Base-by-base conservation (phyloP, 306 rosid genomes). In the Luffa acutangula region DNA sequence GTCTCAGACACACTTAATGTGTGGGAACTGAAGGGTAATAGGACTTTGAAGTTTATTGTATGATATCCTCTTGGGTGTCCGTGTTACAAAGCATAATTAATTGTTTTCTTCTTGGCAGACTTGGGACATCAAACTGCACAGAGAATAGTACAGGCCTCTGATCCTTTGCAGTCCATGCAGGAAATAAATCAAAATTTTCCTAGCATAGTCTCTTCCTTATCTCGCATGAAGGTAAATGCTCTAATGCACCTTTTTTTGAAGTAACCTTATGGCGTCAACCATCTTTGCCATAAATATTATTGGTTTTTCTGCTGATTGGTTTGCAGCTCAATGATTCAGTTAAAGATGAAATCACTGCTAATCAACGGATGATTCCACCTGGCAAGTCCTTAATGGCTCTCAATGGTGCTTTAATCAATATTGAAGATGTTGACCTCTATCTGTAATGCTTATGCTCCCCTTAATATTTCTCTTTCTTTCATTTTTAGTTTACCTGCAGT, bases 341-440 rank as follows among this genome's bases (percentile, higher is more conserved):
- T 80, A 90, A 87, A 82, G 99, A 93, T 74, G 99, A 95, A 87
- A 95, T 95, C 79, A 84, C 78, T 75, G 95, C 94, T 78, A 95
- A 95, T 87, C 99, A 95, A 88, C 92, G 91, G 83, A 93, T 95
- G 99, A 85, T 95, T 84, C 99, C 97, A 75, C 96, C 99, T 85
- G 99, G 99, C 87, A 95, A 95, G 92, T 95, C 97, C 79, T 90
- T 95, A 86, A 93, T 95, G 96, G 99, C 98, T 81, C 74, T 95
- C 86, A 95, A 95, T 78, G 97, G 99, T 80, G 99, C 97, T 88
- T 86, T 95, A 86, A 75, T 95, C 97, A 95, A 87, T 88, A 91
- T 93, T 2, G 99, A 95, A 79, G 99, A 95, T 83, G 77, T 93
- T 84, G 99, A 95, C 92, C 97, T 95, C 78, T 87, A 93, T 86